Evolutionary conservation across 805 yeast genomes (phyloP), one percentile per base, ranked within the genome.

Genomic region (Metschnikowia sp.): DNA sequence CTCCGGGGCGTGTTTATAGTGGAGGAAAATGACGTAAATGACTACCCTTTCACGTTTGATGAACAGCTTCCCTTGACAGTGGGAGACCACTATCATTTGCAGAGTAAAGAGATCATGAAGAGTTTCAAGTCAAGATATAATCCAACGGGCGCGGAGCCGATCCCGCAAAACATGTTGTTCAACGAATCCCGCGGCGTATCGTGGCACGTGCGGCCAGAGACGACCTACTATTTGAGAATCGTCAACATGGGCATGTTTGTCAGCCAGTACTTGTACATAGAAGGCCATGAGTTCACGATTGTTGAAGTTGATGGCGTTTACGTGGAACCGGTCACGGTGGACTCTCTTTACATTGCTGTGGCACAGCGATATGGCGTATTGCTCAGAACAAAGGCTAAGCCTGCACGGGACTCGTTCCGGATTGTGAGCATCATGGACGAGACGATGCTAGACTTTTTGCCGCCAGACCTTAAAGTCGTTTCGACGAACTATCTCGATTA

Each of bases 101-200:
- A 76, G 42, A 75, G 82, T 51, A 66, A 68, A 29, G 75, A 65
- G 3, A 69, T 84, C 28, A 63, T 72, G 41, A 54, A 65, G 15
- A 68, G 69, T 35, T 86, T 84, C 62, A 62, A 82, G 57, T 75
- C 77, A 36, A 71, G 86, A 54, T 86, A 78, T 59, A 86, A 86
- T 56, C 95, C 95, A 18, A 86, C 91, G 2, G 95, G 95, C 36
- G 89, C 87, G 13, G 95, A 86, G 61, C 95, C 95, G 12, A 75
- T 86, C 42, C 92, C 92, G 2, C 83, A 82, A 52, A 81, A 79
- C 57, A 50, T 79, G 15, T 66, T 86, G 36, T 77, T 85, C 60
- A 85, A 86, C 61, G 88, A 86, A 53, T 72, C 87, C 6, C 72
- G 76, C 44, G 81, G 82, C 53, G 76, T 68, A 4, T 74, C 84